Evolutionary conservation across 495 filamentous ascomycete genomes (phyloP).

Genomic region (Podospora appendiculata): DNA sequence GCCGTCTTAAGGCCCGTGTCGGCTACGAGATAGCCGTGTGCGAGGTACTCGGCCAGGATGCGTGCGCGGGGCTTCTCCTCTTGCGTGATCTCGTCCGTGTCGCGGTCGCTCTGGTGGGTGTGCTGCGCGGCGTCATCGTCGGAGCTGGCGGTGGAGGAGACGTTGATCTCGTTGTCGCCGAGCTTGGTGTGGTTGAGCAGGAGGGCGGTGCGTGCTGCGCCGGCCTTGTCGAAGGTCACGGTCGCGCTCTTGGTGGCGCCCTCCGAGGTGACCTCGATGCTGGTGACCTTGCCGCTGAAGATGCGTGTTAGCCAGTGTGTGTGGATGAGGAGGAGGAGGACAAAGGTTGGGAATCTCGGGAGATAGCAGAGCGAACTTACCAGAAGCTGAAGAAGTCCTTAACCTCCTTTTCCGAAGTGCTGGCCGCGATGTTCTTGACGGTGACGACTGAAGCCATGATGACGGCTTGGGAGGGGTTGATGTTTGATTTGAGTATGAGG

Average conservation of each 20-base stretch:
- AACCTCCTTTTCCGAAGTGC: conserved; percentile 83
- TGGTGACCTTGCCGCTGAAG: conserved; percentile 79
- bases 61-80: conserved; percentile 92
- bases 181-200: conserved; percentile 94
- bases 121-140: conserved; percentile 57
- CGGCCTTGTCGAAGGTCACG: conserved; percentile 93
- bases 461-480: conserved; percentile 1
- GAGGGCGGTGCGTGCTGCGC: conserved; percentile 90
- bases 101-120: conserved; percentile 41
- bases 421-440: conserved; percentile 72
- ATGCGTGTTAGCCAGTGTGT: conserved; percentile 12
- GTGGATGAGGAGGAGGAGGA: neutral
- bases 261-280: conserved; percentile 67
- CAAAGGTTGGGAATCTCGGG: conserved; percentile 21
- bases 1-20: conserved; percentile 79
- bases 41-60: conserved; percentile 91
- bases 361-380: no score
- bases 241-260: conserved; percentile 66
- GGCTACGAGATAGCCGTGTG: conserved; percentile 82
- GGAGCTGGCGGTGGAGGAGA: conserved; percentile 32
- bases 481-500: neutral
- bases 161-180: conserved; percentile 70
- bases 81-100: conserved; percentile 67
- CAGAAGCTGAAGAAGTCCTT: conserved; percentile 99
- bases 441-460: conserved; percentile 31